Percentiles rank a stretch among this genome's conserved stretches.
These are phyloP conservation scores for Haplosporangium sp. DNA, from an alignment of 371 early-diverging fungal genomes.

Conservation along the genomic window DNA sequence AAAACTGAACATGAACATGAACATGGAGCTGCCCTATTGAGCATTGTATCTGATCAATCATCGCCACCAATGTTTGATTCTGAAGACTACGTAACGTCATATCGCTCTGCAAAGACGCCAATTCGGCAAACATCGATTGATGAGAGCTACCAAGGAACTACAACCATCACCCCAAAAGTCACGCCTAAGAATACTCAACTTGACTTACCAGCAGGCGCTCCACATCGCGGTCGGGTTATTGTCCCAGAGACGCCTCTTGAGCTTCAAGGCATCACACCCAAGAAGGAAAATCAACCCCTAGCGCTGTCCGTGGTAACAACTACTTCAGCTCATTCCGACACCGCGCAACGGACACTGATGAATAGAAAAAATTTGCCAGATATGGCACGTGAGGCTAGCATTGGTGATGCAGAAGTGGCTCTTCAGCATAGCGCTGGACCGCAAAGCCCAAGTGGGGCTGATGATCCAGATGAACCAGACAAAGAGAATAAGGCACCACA, in stretches of 20 bases:
- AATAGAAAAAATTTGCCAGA: background rate
- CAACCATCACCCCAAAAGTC: background rate
- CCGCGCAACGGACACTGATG: background rate
- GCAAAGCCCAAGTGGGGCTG: background rate
- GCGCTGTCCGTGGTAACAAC: background rate
- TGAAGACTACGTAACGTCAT: background rate
- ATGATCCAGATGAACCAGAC: slow-evolving; percentile 12
- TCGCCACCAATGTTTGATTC: slow-evolving; percentile 46
- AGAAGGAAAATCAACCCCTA: background rate
- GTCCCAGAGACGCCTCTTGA: slow-evolving; percentile 34
- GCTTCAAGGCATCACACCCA: slow-evolving; percentile 22
- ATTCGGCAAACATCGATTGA: background rate
- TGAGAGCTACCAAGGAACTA: background rate
- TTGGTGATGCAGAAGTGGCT: background rate
- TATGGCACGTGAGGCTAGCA: too few species aligned
- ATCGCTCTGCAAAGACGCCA: background rate
- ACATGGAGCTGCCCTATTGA: background rate
- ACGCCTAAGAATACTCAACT: background rate
- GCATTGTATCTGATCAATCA: slow-evolving; percentile 33
- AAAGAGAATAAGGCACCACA: slow-evolving; percentile 26
- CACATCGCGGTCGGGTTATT: slow-evolving; percentile 3
- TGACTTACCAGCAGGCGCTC: background rate
- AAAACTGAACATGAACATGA: background rate
- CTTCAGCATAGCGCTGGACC: background rate
- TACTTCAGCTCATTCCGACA: background rate